Evolutionary conservation across 2,329 filamentous ascomycete genomes (phyloP).

Genomic region (Knufia petricola): DNA sequence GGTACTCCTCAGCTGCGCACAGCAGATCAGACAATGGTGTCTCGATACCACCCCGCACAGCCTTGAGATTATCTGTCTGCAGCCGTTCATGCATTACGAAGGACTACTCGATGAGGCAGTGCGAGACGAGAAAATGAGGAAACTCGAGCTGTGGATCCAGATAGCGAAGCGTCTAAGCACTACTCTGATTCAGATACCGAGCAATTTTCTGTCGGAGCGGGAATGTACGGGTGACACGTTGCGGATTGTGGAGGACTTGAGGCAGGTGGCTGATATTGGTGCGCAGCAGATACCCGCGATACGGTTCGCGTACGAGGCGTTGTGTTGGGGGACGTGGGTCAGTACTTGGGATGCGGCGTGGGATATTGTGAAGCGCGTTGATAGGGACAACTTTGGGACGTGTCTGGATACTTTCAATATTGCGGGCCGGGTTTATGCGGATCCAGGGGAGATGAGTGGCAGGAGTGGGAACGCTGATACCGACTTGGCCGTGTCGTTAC

Average conservation of each 20-base stretch:
- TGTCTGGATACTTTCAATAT: conserved; percentile 75
- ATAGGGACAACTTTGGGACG: conserved; percentile 63
- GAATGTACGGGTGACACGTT: conserved; percentile 41
- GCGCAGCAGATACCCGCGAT: conserved; percentile 44
- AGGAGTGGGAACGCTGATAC: conserved; percentile 46
- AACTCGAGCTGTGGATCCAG: conserved; percentile 61
- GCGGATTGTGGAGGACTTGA: conserved; percentile 27
- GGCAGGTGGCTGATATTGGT: conserved; percentile 49
- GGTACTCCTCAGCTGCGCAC: conserved; percentile 14
- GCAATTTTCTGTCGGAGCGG: conserved; percentile 51
- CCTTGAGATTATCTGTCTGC: conserved; percentile 20
- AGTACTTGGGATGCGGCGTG: conserved; percentile 65
- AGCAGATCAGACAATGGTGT: conserved; percentile 18
- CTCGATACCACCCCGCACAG: neutral
- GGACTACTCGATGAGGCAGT: conserved; percentile 55
- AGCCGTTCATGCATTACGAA: conserved; percentile 68
- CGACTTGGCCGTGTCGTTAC: conserved; percentile 46
- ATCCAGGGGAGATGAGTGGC: conserved; percentile 49
- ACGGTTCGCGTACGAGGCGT: conserved; percentile 62
- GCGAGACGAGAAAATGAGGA: conserved; percentile 48
- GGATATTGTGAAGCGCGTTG: conserved; percentile 55
- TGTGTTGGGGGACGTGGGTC: conserved; percentile 62
- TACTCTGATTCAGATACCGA: conserved; percentile 65
- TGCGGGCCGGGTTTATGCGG: conserved; percentile 59
- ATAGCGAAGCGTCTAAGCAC: conserved; percentile 56